A percentile compares a stretch with the other conserved stretches of the same genome.
These are phyloP conservation scores for Candida sanyiensis DNA, from an alignment of 805 yeast genomes.

Conservation along the genomic window DNA sequence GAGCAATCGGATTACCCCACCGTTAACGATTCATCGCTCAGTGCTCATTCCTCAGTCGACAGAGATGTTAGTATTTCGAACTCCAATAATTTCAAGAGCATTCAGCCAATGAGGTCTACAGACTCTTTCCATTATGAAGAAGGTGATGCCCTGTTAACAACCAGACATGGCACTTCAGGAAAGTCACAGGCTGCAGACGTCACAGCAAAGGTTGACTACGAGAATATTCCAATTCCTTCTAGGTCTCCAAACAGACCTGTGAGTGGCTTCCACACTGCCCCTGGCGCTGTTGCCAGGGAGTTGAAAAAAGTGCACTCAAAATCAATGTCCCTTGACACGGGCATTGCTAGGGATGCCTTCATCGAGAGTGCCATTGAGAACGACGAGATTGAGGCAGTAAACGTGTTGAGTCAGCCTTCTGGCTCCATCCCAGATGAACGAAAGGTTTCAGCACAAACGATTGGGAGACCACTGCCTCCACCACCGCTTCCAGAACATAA, in stretches of 20 bases:
- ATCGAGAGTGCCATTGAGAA: neutral
- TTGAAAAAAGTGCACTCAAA: constrained; percentile 4
- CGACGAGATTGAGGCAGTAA: too few species aligned
- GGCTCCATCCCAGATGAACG: neutral
- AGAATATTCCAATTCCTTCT: constrained; percentile 23
- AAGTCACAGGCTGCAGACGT: neutral
- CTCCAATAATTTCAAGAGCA: neutral
- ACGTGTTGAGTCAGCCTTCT: too few species aligned
- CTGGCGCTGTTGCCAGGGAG: constrained; percentile 10
- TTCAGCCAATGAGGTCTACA: constrained; percentile 6
- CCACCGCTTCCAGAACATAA: constrained; percentile 26
- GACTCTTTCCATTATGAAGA: constrained; percentile 21
- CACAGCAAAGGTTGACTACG: neutral
- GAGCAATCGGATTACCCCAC: too few species aligned
- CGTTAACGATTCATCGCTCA: too few species aligned
- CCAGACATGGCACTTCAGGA: neutral
- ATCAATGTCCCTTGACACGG: too few species aligned
- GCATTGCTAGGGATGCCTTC: too few species aligned
- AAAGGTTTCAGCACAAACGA: constrained; percentile 4
- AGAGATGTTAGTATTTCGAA: too few species aligned
- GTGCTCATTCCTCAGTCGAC: too few species aligned
- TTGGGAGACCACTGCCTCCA: constrained; percentile 25
- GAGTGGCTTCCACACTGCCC: constrained; percentile 8
- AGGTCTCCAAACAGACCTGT: constrained; percentile 27
- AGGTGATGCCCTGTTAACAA: constrained; percentile 8